These are phyloP conservation scores for Monilinia polystroma DNA, from an alignment of 2,329 filamentous ascomycete genomes.

Conservation along the genomic window DNA sequence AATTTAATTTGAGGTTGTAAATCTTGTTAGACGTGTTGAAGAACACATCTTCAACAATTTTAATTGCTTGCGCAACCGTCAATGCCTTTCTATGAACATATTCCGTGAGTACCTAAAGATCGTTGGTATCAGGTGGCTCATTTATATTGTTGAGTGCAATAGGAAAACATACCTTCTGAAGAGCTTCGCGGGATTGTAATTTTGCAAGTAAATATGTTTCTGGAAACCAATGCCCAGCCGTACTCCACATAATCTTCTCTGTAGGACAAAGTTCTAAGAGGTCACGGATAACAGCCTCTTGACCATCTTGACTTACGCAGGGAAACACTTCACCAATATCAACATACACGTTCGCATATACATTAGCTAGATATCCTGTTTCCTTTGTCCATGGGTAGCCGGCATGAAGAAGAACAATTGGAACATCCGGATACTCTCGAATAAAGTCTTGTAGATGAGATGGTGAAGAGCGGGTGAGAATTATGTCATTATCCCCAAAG, in stretches of 20 bases:
- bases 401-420: conserved; percentile 76
- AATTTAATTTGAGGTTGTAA: conserved; percentile 59
- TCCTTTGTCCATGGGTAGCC: conserved; percentile 80
- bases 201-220: conserved; percentile 76
- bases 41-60: conserved; percentile 64
- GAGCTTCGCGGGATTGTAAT: conserved; percentile 66
- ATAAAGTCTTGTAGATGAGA: conserved; percentile 74
- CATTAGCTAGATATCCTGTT: conserved; percentile 72
- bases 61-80: conserved; percentile 59
- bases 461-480: conserved; percentile 67
- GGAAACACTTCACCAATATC: conserved; percentile 85
- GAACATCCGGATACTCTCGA: conserved; percentile 63
- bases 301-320: conserved; percentile 71
- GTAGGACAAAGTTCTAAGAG: conserved; percentile 73
- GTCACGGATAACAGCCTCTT: conserved; percentile 68
- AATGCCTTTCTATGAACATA: conserved; percentile 65
- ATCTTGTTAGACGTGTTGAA: conserved; percentile 77
- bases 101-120: conserved; percentile 60
- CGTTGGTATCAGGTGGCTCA: not conserved
- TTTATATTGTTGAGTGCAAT: too few species aligned
- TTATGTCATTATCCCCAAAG: conserved; percentile 76
- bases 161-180: conserved; percentile 58
- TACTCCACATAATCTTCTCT: conserved; percentile 76
- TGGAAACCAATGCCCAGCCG: conserved; percentile 75
- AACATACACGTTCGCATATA: conserved; percentile 77